These are phyloP conservation scores for Otatea glauca DNA, from an alignment of 176 grass and related monocot species.

Conservation along the genomic window DNA sequence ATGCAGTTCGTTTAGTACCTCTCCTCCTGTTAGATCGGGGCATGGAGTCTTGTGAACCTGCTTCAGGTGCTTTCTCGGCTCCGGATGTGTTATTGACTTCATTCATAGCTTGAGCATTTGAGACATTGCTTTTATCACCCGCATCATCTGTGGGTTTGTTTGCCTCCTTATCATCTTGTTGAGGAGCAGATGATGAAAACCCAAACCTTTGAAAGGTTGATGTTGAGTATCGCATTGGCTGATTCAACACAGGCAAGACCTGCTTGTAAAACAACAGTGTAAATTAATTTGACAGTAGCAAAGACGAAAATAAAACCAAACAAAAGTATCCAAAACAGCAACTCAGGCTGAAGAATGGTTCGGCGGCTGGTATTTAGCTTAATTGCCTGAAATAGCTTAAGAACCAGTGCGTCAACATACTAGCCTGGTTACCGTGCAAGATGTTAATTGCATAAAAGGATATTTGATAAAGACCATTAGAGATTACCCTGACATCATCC, in stretches of 20 bases:
- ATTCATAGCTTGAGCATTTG: constrained; percentile 20
- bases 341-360: not conserved
- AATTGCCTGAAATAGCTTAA: not conserved
- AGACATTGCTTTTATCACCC: constrained; percentile 9
- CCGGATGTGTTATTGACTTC: not conserved
- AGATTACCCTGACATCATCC: not conserved
- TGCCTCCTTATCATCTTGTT: constrained; percentile 48
- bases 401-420: not conserved
- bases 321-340: not conserved
- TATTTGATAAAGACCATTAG: not conserved
- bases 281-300: not conserved
- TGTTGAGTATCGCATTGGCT: constrained; percentile 21
- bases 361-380: not conserved
- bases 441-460: not conserved
- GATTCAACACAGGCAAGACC: constrained; percentile 14
- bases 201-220: constrained; percentile 47
- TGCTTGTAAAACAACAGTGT: constrained; percentile 6
- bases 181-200: constrained; percentile 49
- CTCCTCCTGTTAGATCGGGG: constrained; percentile 35
- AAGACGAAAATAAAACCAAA: not conserved
- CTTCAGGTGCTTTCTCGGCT: constrained; percentile 27
- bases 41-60: constrained; percentile 42
- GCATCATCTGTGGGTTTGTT: constrained; percentile 23
- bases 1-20: constrained; percentile 58
- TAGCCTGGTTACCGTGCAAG: not conserved